These are phyloP conservation scores for Blyttiomyces sp. DNA, from an alignment of 371 early-diverging fungal species.

Conservation along the genomic window DNA sequence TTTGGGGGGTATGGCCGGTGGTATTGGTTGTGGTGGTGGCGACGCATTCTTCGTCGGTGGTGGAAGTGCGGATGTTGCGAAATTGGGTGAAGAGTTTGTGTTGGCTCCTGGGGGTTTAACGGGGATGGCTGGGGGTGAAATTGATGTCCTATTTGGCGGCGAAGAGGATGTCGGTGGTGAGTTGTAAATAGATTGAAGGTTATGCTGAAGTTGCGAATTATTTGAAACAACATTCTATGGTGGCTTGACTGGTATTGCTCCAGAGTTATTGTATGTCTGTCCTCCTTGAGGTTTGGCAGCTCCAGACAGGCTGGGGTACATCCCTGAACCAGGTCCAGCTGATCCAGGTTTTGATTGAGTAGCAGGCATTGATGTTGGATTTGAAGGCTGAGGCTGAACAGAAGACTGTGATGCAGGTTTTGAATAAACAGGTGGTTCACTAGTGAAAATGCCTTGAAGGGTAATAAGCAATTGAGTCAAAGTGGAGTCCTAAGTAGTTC, in stretches of 20 bases:
- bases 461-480: conserved; percentile 61
- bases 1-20: background rate
- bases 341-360: background rate
- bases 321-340: background rate
- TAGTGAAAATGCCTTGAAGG: conserved; percentile 68
- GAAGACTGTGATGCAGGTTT: conserved; percentile 47
- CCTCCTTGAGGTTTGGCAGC: background rate
- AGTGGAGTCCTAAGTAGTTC: conserved; percentile 59
- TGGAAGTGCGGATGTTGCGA: background rate
- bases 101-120: background rate
- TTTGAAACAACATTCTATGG: too few relatives aligned
- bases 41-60: background rate
- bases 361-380: background rate
- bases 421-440: conserved; percentile 79
- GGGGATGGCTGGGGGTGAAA: background rate
- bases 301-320: background rate
- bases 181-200: too few relatives aligned
- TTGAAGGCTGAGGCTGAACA: background rate
- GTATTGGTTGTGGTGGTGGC: background rate
- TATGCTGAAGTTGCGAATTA: too few relatives aligned
- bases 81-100: background rate
- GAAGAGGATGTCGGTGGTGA: too few relatives aligned
- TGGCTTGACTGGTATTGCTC: too few relatives aligned
- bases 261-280: too few relatives aligned
- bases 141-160: background rate